Evolutionary conservation across 805 yeast species (phyloP), one percentile per base, ranked within the genome.

Genomic region (Ogataea dorogensis): DNA sequence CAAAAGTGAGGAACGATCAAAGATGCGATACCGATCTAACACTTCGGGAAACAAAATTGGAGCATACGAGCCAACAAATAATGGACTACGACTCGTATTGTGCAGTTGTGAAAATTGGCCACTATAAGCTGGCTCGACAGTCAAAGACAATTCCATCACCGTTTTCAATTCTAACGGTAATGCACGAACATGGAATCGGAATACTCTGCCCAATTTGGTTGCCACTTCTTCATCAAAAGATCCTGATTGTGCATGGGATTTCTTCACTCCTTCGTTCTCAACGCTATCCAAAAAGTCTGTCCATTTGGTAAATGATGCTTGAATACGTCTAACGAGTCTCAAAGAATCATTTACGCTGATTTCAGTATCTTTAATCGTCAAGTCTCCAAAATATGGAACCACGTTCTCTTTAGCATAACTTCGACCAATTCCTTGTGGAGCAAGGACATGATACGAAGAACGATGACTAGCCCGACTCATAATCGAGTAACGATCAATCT

Each of bases 311-410:
- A 87, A 79, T 0, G 94, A 82, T 35, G 80, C 78, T 40, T 75
- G 71, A 4, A 88, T 77, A 32, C 86, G 71, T 47, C 75, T 79
- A 46, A 86, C 75, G 41, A 79, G 74, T 29, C 75, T 71, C 41
- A 81, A 85, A 44, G 84, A 73, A 31, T 78, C 81, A 40, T 66
- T 65, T 33, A 80, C 59, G 11, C 47, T 28, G 18, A 36, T 30
- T 18, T 54, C 64, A 8, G 51, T 49, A 43, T 67, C 71, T 45
- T 65, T 65, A 12, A 87, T 77, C 7, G 78, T 67, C 46, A 89
- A 67, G 55, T 89, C 98, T 8, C 96, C 97, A 64, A 86, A 89
- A 54, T 80, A 89, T 1, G 98, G 96, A 29, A 91, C 79, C 9
- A 85, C 94, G 36, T 78, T 75, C 32, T 77, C 79, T 51, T 85